Conservation (phyloP, 305 asterid genomes). For the Fraxinus nigra region DNA sequence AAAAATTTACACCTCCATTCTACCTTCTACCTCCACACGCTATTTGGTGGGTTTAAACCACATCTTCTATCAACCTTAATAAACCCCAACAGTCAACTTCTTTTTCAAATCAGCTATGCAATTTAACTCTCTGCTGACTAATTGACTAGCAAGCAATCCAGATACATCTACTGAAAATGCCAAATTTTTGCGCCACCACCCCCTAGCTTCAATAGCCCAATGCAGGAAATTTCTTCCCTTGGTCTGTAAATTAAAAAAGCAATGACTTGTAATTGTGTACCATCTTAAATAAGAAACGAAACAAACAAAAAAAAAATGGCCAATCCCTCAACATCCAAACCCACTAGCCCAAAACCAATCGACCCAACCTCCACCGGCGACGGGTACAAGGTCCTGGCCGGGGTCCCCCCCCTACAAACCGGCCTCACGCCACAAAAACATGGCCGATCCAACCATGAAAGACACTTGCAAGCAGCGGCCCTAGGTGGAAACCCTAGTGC, state of each 20-base stretch:
- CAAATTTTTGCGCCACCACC: background rate
- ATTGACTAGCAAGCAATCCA: background rate
- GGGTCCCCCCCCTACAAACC: too few species aligned
- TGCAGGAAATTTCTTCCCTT: background rate
- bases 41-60: background rate
- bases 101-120: background rate
- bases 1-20: background rate
- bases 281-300: too few species aligned
- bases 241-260: background rate
- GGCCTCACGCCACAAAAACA: too few species aligned
- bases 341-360: too few species aligned
- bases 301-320: too few species aligned
- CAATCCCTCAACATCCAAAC: too few species aligned
- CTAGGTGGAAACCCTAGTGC: too few species aligned
- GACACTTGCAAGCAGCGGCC: too few species aligned
- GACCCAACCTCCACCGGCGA: too few species aligned
- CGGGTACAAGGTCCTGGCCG: too few species aligned
- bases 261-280: background rate
- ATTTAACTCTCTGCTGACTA: background rate
- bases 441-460: too few species aligned
- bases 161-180: background rate
- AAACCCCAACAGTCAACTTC: background rate
- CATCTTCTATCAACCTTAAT: background rate
- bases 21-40: background rate
- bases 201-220: background rate